Base-by-base conservation (phyloP, 192 early-diverging fungal genomes). In the Anaeromyces robustus region DNA sequence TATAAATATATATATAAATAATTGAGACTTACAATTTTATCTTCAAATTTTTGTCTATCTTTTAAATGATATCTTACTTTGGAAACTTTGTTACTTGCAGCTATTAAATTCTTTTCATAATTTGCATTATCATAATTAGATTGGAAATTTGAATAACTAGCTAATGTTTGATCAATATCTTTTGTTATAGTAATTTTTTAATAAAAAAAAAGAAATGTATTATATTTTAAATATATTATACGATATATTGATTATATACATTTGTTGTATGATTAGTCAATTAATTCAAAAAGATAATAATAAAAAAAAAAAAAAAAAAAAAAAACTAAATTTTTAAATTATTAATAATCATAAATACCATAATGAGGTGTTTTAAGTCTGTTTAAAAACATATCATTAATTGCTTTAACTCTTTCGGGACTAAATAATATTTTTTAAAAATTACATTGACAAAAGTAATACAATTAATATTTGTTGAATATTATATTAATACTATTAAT, bases 161-260 rank as follows among this genome's bases (percentile, higher is more conserved):
- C 83, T 30, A 93, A 93, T 0, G 94, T 94, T 16, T 88, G 84
- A 14, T 88, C 89, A 30, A 92, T 82, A 29, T 86, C 88, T 87
- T 52, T 52, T 22, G 1, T 22, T 34, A 34, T 34, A 34, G 22
- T 22, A 2, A 22, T 12, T 14, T 39, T 39, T 14, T 14, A 52
- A 22, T 16, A 41, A 41, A 41, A 41, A 12, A 9, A 41, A 41
- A 41, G 14, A 41, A 1, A n/a, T n/a, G n/a, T n/a, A n/a, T n/a
- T n/a, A n/a, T n/a, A n/a, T n/a, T n/a, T n/a, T n/a, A n/a, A n/a
- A n/a, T n/a, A n/a, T n/a, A n/a, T n/a, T n/a, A n/a, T n/a, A n/a
- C n/a, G n/a, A n/a, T n/a, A n/a, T n/a, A n/a, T n/a, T n/a, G n/a
- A n/a, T n/a, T n/a, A n/a, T n/a, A n/a, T n/a, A n/a, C n/a, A n/a